Base-by-base conservation (phyloP, 2,329 filamentous ascomycete species). In the Colletotrichum magnum region DNA sequence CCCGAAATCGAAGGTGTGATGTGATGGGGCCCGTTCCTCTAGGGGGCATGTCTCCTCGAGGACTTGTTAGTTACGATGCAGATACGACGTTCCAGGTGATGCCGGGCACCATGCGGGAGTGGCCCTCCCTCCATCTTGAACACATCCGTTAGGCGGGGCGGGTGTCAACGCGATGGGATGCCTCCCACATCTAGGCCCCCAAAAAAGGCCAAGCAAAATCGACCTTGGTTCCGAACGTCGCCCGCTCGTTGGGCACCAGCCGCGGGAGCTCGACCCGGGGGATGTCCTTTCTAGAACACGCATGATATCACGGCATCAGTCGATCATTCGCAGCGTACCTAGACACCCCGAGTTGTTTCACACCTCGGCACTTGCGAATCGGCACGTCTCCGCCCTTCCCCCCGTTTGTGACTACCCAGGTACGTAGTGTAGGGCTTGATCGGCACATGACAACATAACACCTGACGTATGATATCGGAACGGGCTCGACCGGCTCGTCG, bases 251-350 rank as follows among this genome's bases (percentile, higher is more conserved):
- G 56, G 66, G 66, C 66, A 60, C 26, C 50, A 43, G 50, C 32
- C 39, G 24, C 60, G 39, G 26, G 41, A 28, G 21, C 36, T 52
- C 26, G 13, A 47, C 18, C 52, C 26, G 41, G 16, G 43, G 18
- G 4, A 10, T 36, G 21, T 24, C 21, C 32, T 36, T 36, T 36
- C 32, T 36, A 36, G 32, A 36, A 36, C 7, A 26, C 26, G 57
- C 56, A 61, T 65, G 50, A 69, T 64, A 60, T 54, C 62, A 69
- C 39, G 56, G n/a, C n/a, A 51, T 66, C 50, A 60, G 54, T 69
- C 51, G 56, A 66, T 52, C 62, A 41, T 59, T 36, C 9, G 7
- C 2, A 36, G 21, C 21, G 21, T 24, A 24, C 56, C 32, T 24
- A 59, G 58, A 4, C 45, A 7, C 21, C 21, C 7, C 32, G 6